Conservation (phyloP, 78 protist genomes). For the Planoprotostelium fungivorum region DNA sequence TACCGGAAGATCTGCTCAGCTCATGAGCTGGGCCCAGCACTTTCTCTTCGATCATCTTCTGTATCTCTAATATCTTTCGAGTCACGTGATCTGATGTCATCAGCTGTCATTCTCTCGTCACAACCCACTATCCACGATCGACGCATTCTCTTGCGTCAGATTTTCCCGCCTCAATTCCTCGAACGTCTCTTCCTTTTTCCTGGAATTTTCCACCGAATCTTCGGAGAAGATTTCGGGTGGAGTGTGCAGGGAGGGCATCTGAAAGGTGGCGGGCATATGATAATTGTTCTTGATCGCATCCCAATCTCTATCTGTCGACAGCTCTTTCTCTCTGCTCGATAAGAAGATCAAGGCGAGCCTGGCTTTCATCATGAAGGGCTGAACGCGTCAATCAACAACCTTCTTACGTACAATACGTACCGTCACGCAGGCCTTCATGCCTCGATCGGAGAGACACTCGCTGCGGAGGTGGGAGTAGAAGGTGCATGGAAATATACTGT, state of each 20-base stretch:
- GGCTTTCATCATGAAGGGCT: background rate
- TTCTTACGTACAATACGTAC: background rate
- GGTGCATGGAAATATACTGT: background rate
- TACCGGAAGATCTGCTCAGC: background rate
- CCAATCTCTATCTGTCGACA: background rate
- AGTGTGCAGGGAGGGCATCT: background rate
- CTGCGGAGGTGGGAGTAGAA: background rate
- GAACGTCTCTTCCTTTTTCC: background rate
- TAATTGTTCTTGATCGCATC: background rate
- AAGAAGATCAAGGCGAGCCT: background rate
- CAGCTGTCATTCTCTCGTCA: background rate
- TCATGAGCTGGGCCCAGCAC: background rate
- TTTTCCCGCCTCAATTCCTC: background rate
- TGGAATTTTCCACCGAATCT: too few relatives aligned
- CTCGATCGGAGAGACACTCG: background rate
- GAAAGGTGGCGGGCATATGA: background rate
- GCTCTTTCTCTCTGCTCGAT: background rate
- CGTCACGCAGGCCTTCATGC: background rate
- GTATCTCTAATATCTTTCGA: background rate
- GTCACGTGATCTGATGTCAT: constrained; percentile 1
- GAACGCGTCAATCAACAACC: too few relatives aligned
- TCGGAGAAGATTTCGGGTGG: too few relatives aligned
- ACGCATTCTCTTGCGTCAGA: background rate
- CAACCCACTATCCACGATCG: background rate
- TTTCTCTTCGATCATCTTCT: background rate